phyloP scores from a whole-genome alignment of 352 stramenopile species.

The Phytophthora pisi region DNA sequence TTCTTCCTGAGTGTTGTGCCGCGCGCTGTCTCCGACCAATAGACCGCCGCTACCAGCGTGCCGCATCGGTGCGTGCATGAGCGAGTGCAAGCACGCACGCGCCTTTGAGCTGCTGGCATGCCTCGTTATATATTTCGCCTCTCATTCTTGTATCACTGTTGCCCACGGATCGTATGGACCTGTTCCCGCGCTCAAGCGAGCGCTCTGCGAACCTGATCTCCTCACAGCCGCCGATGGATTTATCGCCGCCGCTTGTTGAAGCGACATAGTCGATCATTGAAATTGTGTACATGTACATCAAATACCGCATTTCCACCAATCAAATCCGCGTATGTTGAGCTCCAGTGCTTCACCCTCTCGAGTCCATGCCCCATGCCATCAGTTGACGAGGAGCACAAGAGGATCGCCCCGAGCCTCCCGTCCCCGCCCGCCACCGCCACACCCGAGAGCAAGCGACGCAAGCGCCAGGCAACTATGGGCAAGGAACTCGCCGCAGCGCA shows the following conservation, averaged over 20 bases:
- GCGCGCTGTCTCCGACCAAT: slow-evolving; percentile 73
- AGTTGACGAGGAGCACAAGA: slow-evolving; percentile 40
- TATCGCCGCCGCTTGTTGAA: not conserved
- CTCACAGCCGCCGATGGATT: not conserved
- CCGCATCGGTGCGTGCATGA: slow-evolving; percentile 2
- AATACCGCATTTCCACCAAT: slow-evolving; percentile 30
- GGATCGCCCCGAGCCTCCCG: slow-evolving; percentile 19
- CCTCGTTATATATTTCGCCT: slow-evolving; percentile 38
- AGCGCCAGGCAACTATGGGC: slow-evolving; percentile 39
- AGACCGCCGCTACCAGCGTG: slow-evolving; percentile 24
- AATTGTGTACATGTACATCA: slow-evolving; percentile 14
- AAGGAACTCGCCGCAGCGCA: slow-evolving; percentile 76
- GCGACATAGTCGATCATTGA: slow-evolving; percentile 4
- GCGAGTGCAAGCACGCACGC: not conserved
- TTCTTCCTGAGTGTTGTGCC: slow-evolving; percentile 90
- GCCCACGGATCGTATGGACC: not conserved
- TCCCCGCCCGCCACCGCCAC: slow-evolving; percentile 6
- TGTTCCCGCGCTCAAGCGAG: not conserved
- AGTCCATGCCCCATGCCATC: slow-evolving; percentile 44
- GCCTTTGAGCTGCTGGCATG: slow-evolving; percentile 14
- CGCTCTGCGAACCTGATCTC: too few relatives aligned
- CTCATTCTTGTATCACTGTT: slow-evolving; percentile 14
- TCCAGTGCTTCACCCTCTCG: slow-evolving; percentile 18
- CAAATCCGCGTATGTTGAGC: slow-evolving; percentile 17
- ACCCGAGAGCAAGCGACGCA: slow-evolving; percentile 42